Evolutionary conservation across 148 eudicot species (phyloP).

Genomic region (Salicornia ramosissima): DNA sequence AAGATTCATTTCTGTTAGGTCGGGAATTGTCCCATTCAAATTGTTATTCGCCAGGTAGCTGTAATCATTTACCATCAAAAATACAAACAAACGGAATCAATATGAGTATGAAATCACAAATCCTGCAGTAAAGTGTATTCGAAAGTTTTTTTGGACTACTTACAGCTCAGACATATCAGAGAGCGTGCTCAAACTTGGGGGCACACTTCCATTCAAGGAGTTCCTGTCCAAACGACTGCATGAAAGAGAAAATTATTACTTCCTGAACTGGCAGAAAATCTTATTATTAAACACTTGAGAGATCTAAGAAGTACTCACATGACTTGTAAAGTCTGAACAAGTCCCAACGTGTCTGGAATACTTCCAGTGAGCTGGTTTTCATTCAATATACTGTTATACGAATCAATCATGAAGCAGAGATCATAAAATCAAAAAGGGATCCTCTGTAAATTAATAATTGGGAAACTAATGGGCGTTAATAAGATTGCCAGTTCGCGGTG

Average conservation of each 20-base stretch:
- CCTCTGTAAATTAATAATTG: neutral
- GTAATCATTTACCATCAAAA: constrained; percentile 8
- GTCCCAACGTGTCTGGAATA: constrained; percentile 32
- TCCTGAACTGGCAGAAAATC: neutral
- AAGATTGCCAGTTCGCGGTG: neutral
- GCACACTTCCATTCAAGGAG: constrained; percentile 26
- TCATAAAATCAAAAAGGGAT: neutral
- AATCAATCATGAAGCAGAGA: neutral
- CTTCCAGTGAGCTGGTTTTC: constrained; percentile 29
- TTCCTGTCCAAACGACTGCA: constrained; percentile 36
- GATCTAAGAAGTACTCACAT: constrained; percentile 27
- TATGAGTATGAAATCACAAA: neutral
- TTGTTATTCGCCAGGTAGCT: constrained; percentile 33
- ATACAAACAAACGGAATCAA: neutral
- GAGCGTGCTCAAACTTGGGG: constrained; percentile 21
- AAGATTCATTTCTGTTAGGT: constrained; percentile 29
- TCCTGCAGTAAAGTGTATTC: neutral
- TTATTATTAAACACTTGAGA: neutral
- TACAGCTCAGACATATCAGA: constrained; percentile 26
- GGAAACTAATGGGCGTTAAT: neutral
- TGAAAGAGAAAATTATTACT: constrained; percentile 8
- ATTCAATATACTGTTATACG: constrained; percentile 25
- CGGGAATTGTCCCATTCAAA: constrained; percentile 28
- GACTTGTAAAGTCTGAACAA: constrained; percentile 23
- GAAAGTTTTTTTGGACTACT: constrained; percentile 9